phyloP scores from a whole-genome alignment of 2,329 filamentous ascomycete genomes.

The Cephalotrichum gorgonifer region DNA sequence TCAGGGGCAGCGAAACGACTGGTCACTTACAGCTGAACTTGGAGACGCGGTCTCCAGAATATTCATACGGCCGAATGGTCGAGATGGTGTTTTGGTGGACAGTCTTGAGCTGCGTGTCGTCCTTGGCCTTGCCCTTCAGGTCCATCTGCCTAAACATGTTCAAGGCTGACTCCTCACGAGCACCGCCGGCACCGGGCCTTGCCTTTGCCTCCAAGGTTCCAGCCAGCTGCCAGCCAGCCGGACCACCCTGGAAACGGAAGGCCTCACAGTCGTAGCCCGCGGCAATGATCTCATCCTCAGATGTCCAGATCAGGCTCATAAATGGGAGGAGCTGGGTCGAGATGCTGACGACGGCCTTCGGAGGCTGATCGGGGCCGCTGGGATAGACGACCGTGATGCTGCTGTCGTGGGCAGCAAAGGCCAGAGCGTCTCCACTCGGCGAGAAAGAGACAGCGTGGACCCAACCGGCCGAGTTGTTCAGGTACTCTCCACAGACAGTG shows the following conservation, averaged over 20 bases:
- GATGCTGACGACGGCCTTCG: constrained; percentile 80
- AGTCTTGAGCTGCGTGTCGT: constrained; percentile 90
- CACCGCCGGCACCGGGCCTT: constrained; percentile 46
- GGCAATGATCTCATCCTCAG: constrained; percentile 86
- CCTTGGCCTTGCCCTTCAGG: constrained; percentile 82
- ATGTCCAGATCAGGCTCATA: constrained; percentile 84
- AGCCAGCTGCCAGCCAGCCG: constrained; percentile 71
- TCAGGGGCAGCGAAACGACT: not conserved
- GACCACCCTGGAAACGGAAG: constrained; percentile 74
- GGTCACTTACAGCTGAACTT: constrained; percentile 74
- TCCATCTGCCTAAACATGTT: constrained; percentile 99
- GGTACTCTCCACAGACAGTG: constrained; percentile 91
- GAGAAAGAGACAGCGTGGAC: constrained; percentile 90
- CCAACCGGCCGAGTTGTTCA: constrained; percentile 97
- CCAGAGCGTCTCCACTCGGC: constrained; percentile 82
- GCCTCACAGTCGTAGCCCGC: constrained; percentile 87
- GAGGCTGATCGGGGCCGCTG: constrained; percentile 79
- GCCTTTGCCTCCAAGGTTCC: constrained; percentile 73
- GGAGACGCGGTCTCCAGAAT: constrained; percentile 49
- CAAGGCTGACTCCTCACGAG: constrained; percentile 79
- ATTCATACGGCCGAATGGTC: constrained; percentile 68
- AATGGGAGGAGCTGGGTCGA: constrained; percentile 86
- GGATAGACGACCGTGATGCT: constrained; percentile 96
- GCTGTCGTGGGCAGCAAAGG: constrained; percentile 91
- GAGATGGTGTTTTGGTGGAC: constrained; percentile 95